phyloP scores from a whole-genome alignment of 306 rosid genomes.

The Carpinus viminea region DNA sequence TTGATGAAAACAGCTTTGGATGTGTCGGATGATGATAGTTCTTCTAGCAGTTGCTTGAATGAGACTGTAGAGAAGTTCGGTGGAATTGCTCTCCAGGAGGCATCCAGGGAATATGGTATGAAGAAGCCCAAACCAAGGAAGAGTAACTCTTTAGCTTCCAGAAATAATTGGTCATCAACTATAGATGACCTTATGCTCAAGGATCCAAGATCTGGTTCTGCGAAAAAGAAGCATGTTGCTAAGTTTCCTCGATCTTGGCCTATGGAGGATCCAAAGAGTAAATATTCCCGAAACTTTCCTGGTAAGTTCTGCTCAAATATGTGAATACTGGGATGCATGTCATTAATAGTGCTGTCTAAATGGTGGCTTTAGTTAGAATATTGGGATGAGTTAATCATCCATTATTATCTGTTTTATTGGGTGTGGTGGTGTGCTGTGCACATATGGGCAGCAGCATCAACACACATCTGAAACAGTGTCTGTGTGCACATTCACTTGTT shows the following conservation, averaged over 20 bases:
- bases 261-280: constrained; percentile 57
- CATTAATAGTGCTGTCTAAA: neutral
- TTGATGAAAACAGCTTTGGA: constrained; percentile 56
- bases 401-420: neutral
- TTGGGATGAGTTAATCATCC: neutral
- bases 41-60: constrained; percentile 54
- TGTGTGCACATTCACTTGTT: neutral
- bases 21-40: constrained; percentile 54
- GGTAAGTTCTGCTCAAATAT: constrained; percentile 43
- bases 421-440: neutral
- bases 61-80: constrained; percentile 72
- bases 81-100: constrained; percentile 79
- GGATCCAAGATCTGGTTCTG: constrained; percentile 53
- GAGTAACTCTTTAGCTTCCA: constrained; percentile 33
- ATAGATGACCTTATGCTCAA: constrained; percentile 59
- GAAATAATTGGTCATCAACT: constrained; percentile 38
- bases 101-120: constrained; percentile 69
- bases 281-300: constrained; percentile 58
- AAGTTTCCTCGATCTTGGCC: constrained; percentile 80
- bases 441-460: neutral
- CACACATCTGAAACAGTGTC: neutral
- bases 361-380: neutral
- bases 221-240: constrained; percentile 61
- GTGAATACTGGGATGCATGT: neutral
- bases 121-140: constrained; percentile 51